These are phyloP conservation scores for Camellia lanceoleosa DNA, from an alignment of 148 eudicot genomes.

Conservation along the genomic window DNA sequence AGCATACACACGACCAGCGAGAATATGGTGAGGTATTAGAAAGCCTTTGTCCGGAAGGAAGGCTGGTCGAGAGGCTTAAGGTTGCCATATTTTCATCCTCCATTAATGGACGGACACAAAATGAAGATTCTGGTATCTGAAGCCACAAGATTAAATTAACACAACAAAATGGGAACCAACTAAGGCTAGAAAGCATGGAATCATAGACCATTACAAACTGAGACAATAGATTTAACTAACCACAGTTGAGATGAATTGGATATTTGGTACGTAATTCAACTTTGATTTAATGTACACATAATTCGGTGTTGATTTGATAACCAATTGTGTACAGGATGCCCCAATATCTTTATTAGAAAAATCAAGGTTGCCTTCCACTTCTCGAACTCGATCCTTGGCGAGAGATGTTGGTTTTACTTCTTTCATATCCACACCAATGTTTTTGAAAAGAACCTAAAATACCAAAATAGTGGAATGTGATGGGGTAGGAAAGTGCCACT, in stretches of 20 bases:
- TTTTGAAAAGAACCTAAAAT: conserved; percentile 20
- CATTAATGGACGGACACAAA: not conserved
- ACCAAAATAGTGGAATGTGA: not conserved
- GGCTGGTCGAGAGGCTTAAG: not conserved
- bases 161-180: not conserved
- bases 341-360: conserved; percentile 20
- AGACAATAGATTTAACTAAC: conserved; percentile 15
- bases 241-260: conserved; percentile 16
- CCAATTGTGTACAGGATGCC: conserved; percentile 4
- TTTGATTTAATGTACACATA: conserved; percentile 14
- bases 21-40: conserved; percentile 4
- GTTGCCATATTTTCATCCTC: conserved; percentile 12
- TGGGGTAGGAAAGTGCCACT: not conserved
- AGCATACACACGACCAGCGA: conserved; percentile 7
- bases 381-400: conserved; percentile 19
- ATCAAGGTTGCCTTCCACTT: conserved; percentile 20
- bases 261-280: too few relatives aligned
- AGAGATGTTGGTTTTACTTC: conserved; percentile 20
- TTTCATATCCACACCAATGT: conserved; percentile 22
- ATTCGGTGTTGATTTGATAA: conserved; percentile 15
- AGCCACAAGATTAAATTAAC: not conserved
- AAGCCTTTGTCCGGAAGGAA: conserved; percentile 14
- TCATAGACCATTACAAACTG: conserved; percentile 12
- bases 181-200: too few relatives aligned
- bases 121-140: conserved; percentile 6